phyloP scores from a whole-genome alignment of 108 stramenopile genomes.

The Nitzschia sp. region DNA sequence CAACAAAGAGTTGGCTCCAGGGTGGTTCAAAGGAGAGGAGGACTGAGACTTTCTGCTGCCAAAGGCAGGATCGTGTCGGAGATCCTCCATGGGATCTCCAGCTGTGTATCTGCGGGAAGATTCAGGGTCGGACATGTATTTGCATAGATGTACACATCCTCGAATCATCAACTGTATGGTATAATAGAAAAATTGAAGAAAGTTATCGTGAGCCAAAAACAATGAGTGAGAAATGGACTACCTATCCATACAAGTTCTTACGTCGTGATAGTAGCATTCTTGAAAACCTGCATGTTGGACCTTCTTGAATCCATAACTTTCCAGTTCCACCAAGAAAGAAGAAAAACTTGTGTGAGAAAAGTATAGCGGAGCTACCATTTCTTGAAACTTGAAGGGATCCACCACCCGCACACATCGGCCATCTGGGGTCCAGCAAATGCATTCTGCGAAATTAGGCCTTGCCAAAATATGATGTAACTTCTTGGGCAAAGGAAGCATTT shows the following conservation, averaged over 20 bases:
- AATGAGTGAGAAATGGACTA: neutral
- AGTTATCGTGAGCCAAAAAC: constrained; percentile 1
- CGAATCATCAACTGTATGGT: constrained; percentile 16
- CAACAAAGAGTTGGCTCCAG: too few relatives aligned
- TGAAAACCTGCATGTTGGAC: constrained; percentile 18
- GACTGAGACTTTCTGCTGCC: neutral
- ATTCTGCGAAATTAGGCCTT: neutral
- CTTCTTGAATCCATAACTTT: constrained; percentile 27
- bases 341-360: constrained; percentile 23
- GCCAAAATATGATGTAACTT: constrained; percentile 20
- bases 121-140: constrained; percentile 9
- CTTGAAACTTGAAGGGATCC: constrained; percentile 22
- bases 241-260: neutral
- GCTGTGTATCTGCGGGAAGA: constrained; percentile 5
- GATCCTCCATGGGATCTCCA: constrained; percentile 5
- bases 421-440: constrained; percentile 21
- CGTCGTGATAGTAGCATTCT: constrained; percentile 31
- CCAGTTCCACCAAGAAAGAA: constrained; percentile 18
- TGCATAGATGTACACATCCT: constrained; percentile 19
- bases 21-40: neutral
- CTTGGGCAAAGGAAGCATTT: constrained; percentile 11
- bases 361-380: constrained; percentile 1
- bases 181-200: neutral
- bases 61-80: constrained; percentile 9
- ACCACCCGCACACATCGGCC: constrained; percentile 20